These are phyloP conservation scores for Tuctoria greenei DNA, from an alignment of 176 grass and related monocot species.

Conservation along the genomic window DNA sequence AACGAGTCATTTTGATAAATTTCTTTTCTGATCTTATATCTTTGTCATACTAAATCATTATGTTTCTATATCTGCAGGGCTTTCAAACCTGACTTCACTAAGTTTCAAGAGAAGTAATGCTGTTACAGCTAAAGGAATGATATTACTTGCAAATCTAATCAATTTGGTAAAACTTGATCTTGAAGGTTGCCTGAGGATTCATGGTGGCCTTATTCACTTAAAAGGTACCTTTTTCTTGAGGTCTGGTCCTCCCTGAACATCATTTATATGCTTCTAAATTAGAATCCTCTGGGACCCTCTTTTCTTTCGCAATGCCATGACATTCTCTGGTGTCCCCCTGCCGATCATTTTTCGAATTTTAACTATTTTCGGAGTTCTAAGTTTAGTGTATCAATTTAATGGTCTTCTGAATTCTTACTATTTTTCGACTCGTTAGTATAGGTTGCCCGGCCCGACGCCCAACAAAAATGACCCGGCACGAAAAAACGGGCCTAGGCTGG, in stretches of 20 bases:
- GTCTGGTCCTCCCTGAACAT: background rate
- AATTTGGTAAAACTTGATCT: slow-evolving; percentile 88
- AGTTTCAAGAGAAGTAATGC: slow-evolving; percentile 79
- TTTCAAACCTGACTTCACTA: slow-evolving; percentile 73
- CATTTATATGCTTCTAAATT: background rate
- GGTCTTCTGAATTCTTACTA: background rate
- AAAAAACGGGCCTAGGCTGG: no score
- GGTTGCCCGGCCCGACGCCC: no score
- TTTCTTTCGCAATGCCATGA: background rate
- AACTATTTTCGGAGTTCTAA: background rate
- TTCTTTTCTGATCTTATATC: slow-evolving; percentile 3
- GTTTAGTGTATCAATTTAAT: slow-evolving; percentile 16
- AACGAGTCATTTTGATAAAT: background rate
- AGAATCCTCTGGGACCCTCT: background rate
- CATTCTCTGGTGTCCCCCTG: background rate
- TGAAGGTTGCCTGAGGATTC: slow-evolving; percentile 76
- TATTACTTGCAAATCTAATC: slow-evolving; percentile 63
- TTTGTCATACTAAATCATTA: slow-evolving; percentile 13
- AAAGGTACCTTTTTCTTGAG: slow-evolving; percentile 54
- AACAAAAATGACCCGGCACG: no score
- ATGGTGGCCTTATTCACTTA: slow-evolving; percentile 77
- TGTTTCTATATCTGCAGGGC: slow-evolving; percentile 49
- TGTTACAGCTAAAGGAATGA: slow-evolving; percentile 78
- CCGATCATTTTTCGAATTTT: background rate
- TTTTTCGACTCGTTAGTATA: no score